Evolutionary conservation across 805 yeast species (phyloP), one percentile per base, ranked within the genome.

Genomic region (Candida silvatica): DNA sequence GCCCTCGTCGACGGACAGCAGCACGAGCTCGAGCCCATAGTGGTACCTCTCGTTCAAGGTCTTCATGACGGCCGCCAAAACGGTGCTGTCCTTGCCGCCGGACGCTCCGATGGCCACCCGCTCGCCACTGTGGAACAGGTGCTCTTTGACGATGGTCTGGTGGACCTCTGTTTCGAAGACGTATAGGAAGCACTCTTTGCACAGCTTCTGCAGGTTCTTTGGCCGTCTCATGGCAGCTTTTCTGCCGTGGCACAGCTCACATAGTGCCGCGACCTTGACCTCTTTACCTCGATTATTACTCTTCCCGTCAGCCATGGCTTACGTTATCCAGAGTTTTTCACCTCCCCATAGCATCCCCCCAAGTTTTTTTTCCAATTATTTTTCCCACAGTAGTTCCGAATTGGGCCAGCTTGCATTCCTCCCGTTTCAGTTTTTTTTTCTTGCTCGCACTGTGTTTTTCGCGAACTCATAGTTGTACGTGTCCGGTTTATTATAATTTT

Each of bases 81-180:
- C 99, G 0, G 99, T 92, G 4, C 96, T 85, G 56, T 92, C 99
- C 50, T 92, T 92, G 35, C 99, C 99, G 18, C 99, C 99, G 1
- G 96, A 85, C 0, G 99, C 99, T 14, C 99, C 99, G 17, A 92
- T 88, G 14, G 97, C 98, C 2, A 92, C 88, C 19, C 63, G 70
- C 51, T 92, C 98, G 12, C 97, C 97, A 0, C 62, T 66, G 17
- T 74, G 56, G 49, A 92, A 92, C 32, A 92, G 67, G 1, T 74
- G 64, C 36, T 80, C 79, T 24, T 71, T 64, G 11, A 68, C 63
- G 31, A 92, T 90, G 2, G 98, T 90, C 47, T 86, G 73, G 62
- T 92, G 98, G 43, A 92, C 83, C 54, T 92, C 99, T 0, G 94
- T 83, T 60, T 92, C 99, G 58, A 92, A 92, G 3, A 87, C 94